A percentile compares a stretch with the other conserved stretches of the same genome.
Conservation (phyloP, 1,284 basidiomycete species). For the Rhodofomes roseus region DNA sequence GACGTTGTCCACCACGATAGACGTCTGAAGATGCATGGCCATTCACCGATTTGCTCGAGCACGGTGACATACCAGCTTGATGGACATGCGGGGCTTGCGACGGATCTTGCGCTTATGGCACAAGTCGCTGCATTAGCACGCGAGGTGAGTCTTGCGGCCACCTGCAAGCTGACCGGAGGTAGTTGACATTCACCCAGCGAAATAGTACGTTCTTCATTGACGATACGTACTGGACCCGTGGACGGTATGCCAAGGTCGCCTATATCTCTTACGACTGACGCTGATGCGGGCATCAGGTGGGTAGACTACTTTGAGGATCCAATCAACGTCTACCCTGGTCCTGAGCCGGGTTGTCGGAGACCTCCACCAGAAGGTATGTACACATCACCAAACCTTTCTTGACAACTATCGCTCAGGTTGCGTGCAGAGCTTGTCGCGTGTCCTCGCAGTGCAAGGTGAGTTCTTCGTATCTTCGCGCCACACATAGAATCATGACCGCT, state of each 20-base stretch:
- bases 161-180: slow-evolving; percentile 27
- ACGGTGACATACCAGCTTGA: slow-evolving; percentile 71
- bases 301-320: slow-evolving; percentile 60
- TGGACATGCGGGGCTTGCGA: slow-evolving; percentile 57
- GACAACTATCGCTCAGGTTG: not conserved
- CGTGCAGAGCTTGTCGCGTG: slow-evolving; percentile 66
- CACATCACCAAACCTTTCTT: not conserved
- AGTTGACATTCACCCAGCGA: slow-evolving; percentile 17
- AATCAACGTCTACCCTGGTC: slow-evolving; percentile 53
- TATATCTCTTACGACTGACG: not conserved
- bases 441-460: slow-evolving; percentile 58
- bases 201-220: slow-evolving; percentile 34
- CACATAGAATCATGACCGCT: slow-evolving; percentile 8
- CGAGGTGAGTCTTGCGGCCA: slow-evolving; percentile 39
- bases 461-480: slow-evolving; percentile 3
- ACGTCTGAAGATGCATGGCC: slow-evolving; percentile 27
- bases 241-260: slow-evolving; percentile 44
- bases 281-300: slow-evolving; percentile 42
- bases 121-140: slow-evolving; percentile 62
- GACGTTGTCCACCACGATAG: slow-evolving; percentile 48
- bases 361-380: slow-evolving; percentile 57
- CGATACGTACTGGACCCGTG: slow-evolving; percentile 61
- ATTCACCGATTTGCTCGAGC: slow-evolving; percentile 43
- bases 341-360: slow-evolving; percentile 56
- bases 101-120: slow-evolving; percentile 62